Evolutionary conservation across 2,329 filamentous ascomycete genomes (phyloP), one percentile per base, ranked within the genome.

Genomic region (Diaporthe citri): DNA sequence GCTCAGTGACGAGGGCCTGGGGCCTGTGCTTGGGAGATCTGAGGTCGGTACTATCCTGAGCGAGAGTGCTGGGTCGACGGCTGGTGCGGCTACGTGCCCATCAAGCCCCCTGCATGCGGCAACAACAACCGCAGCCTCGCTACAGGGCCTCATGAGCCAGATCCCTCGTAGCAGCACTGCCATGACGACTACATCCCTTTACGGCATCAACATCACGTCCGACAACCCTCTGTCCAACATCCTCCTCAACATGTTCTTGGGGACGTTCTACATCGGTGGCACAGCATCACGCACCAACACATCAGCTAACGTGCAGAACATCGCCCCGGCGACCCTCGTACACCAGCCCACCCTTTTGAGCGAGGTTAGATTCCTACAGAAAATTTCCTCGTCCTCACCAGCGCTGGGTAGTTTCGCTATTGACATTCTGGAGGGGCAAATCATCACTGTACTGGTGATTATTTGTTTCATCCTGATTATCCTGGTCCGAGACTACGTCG

Each of bases 401-500:
- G 60, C 75, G 9, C 59, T 76, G 13, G 75, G 73, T 15, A 67
- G 73, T 4, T 76, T 76, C 36, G 73, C 73, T 22, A 92, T 98
- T 71, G 93, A 95, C 78, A 91, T 96, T 0, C 86, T 98, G 4
- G 97, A 99, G 85, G 97, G 97, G 5, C 96, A 98, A 81, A 90
- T 98, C 64, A 98, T 99, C 78, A 99, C 96, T 0, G 86, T 98
- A 8, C 86, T 97, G 15, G 95, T 98, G 69, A 96, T 99, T 10
- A 90, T 98, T 59, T 95, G 93, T 74, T 99, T 98, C 83, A 98
- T 99, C 75, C 86, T 99, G n/a, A 92, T 99, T 56, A 99, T 99
- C 79, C 86, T 99, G 5, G 98, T 99, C 62, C 89, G 97, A 62
- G 97, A 99, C 85, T 99, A 98, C 90, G 97, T 99, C 69, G 95